phyloP scores from a whole-genome alignment of 2,329 filamentous ascomycete species.

The Aspergillaceae sp. region DNA sequence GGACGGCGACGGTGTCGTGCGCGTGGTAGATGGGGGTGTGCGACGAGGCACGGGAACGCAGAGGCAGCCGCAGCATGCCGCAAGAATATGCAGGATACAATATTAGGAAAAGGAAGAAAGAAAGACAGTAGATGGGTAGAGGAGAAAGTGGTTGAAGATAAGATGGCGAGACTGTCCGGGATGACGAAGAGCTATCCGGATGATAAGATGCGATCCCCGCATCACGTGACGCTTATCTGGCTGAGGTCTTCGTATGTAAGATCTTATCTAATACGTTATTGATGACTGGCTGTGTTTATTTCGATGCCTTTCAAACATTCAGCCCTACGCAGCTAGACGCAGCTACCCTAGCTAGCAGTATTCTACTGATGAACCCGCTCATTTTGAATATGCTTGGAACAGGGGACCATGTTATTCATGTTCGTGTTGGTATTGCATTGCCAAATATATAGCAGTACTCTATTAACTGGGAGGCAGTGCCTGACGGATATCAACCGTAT shows the following conservation, averaged over 20 bases:
- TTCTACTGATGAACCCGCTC: too few species aligned
- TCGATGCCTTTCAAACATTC: too few species aligned
- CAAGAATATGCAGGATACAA: background rate
- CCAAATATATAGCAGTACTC: too few species aligned
- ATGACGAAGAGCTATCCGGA: background rate
- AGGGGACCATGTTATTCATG: too few species aligned
- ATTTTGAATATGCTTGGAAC: too few species aligned
- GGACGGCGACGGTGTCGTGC: slow-evolving; percentile 10
- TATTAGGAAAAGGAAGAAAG: background rate
- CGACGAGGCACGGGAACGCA: slow-evolving; percentile 16
- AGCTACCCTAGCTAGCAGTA: too few species aligned
- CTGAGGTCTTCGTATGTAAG: slow-evolving; percentile 7
- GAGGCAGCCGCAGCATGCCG: slow-evolving; percentile 25
- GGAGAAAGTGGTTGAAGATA: background rate
- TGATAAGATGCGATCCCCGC: slow-evolving; percentile 17
- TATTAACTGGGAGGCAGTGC: too few species aligned
- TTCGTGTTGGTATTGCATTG: too few species aligned
- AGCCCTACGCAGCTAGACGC: too few species aligned
- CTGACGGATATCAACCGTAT: too few species aligned
- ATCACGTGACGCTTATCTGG: slow-evolving; percentile 15
- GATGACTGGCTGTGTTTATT: too few species aligned
- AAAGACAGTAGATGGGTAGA: background rate
- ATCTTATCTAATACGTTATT: background rate
- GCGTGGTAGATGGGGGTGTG: slow-evolving; percentile 9
- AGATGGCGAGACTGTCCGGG: slow-evolving; percentile 1